Evolutionary conservation across 768 basidiomycete species (phyloP), one percentile per base, ranked within the genome.

Genomic region (Mycena filopes): DNA sequence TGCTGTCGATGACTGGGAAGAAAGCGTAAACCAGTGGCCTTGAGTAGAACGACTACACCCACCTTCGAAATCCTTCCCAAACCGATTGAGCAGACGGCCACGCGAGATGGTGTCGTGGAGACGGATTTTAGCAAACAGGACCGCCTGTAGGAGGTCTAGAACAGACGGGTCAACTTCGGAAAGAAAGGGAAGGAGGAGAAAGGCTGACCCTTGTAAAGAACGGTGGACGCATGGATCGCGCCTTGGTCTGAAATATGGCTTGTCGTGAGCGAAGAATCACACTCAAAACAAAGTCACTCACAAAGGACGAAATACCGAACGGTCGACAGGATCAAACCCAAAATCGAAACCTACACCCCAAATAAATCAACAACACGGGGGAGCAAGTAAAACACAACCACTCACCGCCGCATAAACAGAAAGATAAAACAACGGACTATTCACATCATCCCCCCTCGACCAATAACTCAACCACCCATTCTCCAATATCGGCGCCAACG

Each of bases 61-160:
- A 80, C 83, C 91, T 80, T 96, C 95, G 60, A 96, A 92, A 73
- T 96, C 95, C 75, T 96, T 96, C 43, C 95, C 95, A 65, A 92
- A 92, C 47, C 94, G 81, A 68, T 96, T 94, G 42, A 96, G 76
- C 11, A 93, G 78, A 5, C 95, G 87, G 12, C 95, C 95, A 31
- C 93, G 87, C 55, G 91, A 93, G 1, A 94, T 86, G 0, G 95
- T 98, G 73, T 98, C 95, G 70, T 96, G 95, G 82, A 98, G 96
- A 38, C 95, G 87, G 60, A 96, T 89, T 53, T 93, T 87, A 7
- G 95, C 93, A 71, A 96, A 96, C 1, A 98, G 80, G 6, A 96
- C 89, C 0, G 89, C 76, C 72, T 96, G 90, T 29, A 96, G 79
- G 50, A 96, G 83, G 26, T 80, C 87, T 84, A 43, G 7, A 26